phyloP scores from a whole-genome alignment of 2,329 filamentous ascomycete species.

The Aspergillus sp. region DNA sequence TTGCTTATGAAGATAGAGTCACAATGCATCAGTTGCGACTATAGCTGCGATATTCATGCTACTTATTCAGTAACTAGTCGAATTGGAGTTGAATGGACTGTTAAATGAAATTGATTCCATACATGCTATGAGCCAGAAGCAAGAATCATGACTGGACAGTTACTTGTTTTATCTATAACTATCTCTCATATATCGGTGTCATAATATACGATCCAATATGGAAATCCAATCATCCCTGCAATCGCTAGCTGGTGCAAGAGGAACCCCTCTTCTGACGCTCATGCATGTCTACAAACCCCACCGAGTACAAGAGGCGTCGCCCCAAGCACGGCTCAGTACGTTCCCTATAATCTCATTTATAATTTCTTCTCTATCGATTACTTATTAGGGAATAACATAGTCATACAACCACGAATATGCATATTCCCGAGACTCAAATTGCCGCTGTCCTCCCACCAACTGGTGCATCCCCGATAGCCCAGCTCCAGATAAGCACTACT shows the following conservation, averaged over 20 bases:
- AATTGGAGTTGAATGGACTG: too few species aligned
- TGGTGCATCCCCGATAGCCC: slow-evolving; percentile 12
- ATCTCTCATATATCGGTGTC: too few species aligned
- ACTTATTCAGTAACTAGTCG: too few species aligned
- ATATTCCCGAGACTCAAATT: slow-evolving; percentile 20
- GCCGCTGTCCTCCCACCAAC: slow-evolving; percentile 25
- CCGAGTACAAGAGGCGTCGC: neutral
- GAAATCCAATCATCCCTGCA: too few species aligned
- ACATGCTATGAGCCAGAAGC: too few species aligned
- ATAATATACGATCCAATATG: too few species aligned
- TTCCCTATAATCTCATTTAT: neutral
- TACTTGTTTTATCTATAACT: too few species aligned
- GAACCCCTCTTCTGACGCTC: neutral
- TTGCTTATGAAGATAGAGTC: neutral
- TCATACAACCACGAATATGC: slow-evolving; percentile 4
- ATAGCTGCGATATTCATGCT: neutral
- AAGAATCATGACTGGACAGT: too few species aligned
- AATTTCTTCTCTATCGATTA: neutral
- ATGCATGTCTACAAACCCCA: neutral
- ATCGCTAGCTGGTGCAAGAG: too few species aligned
- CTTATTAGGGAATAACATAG: neutral
- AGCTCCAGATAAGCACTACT: slow-evolving; percentile 19
- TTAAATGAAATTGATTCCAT: too few species aligned
- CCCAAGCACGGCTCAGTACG: neutral
- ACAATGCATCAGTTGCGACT: neutral